phyloP scores from a whole-genome alignment of 78 protist species.

The slime mould (Dictyostelium discoideum) region dicty_2.7 NC_007091.3:4867501-4868000 shows the following conservation, averaged over 20 bases:
- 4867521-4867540: conserved; percentile 29
- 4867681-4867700: conserved; percentile 45
- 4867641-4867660: background rate
- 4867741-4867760: conserved; percentile 13
- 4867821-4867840: conserved; percentile 15
- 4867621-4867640: background rate
- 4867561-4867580: conserved; percentile 59
- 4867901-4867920: conserved; percentile 33
- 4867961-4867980: conserved; percentile 15
- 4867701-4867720: conserved; percentile 29
- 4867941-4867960: conserved; percentile 31
- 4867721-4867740: conserved; percentile 47
- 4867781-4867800: conserved; percentile 37
- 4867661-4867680: conserved; percentile 23
- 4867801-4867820: conserved; percentile 15
- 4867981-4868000: conserved; percentile 50
- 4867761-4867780: conserved; percentile 5
- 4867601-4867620: background rate
- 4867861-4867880: conserved; percentile 24
- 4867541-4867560: conserved; percentile 59
- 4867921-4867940: conserved; percentile 19
- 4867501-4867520: conserved; percentile 33
- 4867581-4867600: conserved; percentile 24
- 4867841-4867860: conserved; percentile 27
- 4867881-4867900: conserved; percentile 23